These are phyloP conservation scores for Didymella pinodella DNA, from an alignment of 2,329 filamentous ascomycete species.

Conservation along the genomic window DNA sequence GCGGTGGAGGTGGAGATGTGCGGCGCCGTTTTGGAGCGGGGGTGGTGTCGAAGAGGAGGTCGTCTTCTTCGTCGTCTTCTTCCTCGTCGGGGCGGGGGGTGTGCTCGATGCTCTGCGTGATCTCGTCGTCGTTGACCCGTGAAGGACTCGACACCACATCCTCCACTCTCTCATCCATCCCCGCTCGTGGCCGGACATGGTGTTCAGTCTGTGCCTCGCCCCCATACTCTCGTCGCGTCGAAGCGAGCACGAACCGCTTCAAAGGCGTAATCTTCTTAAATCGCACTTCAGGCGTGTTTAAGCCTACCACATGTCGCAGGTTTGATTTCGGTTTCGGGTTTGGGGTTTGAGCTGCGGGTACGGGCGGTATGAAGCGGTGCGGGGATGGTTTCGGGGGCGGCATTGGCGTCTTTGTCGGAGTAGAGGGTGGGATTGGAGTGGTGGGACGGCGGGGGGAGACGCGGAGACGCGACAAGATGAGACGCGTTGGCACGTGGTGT, in stretches of 20 bases:
- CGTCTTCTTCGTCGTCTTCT: not conserved
- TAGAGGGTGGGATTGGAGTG: not conserved
- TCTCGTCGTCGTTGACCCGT: not conserved
- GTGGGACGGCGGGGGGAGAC: not conserved
- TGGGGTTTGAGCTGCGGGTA: conserved; percentile 1
- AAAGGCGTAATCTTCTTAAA: conserved; percentile 38
- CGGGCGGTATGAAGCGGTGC: conserved; percentile 19
- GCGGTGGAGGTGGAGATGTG: conserved; percentile 25
- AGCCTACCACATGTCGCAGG: conserved; percentile 2
- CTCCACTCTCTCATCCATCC: conserved; percentile 36
- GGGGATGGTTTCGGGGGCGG: conserved; percentile 16
- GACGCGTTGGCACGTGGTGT: conserved; percentile 3
- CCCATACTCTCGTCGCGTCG: conserved; percentile 15
- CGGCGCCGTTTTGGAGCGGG: not conserved
- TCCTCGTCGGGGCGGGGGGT: not conserved
- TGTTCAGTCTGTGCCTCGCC: too few relatives aligned
- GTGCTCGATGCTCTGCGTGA: conserved; percentile 31
- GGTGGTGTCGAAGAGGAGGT: not conserved
- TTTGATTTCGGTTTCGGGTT: conserved; percentile 6
- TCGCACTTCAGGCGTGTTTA: conserved; percentile 2
- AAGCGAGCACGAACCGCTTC: conserved; percentile 44
- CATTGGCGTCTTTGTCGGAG: not conserved
- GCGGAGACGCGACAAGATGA: not conserved
- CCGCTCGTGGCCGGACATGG: not conserved
- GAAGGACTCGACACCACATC: conserved; percentile 31